Evolutionary conservation across 1,139 yeast genomes (phyloP), one percentile per base, ranked within the genome.

Genomic region (Scheffersomyces parashehatae): DNA sequence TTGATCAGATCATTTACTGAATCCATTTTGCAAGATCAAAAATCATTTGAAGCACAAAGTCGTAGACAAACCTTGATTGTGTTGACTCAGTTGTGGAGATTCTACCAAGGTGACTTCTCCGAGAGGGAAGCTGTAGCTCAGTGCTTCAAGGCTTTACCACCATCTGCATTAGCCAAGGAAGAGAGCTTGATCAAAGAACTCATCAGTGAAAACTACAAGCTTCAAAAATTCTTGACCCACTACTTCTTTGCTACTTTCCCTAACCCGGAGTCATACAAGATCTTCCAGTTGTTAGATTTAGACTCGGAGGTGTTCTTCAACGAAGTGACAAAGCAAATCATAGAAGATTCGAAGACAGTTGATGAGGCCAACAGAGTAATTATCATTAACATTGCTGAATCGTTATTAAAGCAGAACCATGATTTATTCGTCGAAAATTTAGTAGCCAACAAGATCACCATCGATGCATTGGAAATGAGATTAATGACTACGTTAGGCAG

Each of bases 1-100:
- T 78, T 91, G 28, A 71, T 85, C 26, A 66, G 75, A 35, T 89
- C 96, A 2, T 81, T 95, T 7, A 79, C 88, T 20, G 82, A 80
- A 46, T 81, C 95, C 1, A 80, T 93, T 24, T 67, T 83, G 35
- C 57, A 75, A 41, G 58, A 61, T 47, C 51, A 59, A 24, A 41
- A 39, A 16, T 54, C 69, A n/a, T 52, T 61, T 12, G 51, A 53
- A 11, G 41, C 56, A 1, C 36, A 42, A 9, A 49, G 57, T 9
- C 38, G 57, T 9, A 67, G 62, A 47, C 73, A 68, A 47, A 69
- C 78, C 4, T 42, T 73, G 20, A 66, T 68, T 38, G 68, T 72
- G 11, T 67, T 74, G 52, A 73, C 75, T 30, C 78, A 73, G 50
- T 55, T 73, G 42, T 73, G 76, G 77, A 62, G 65, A 47, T 65